Percentiles rank a stretch among this genome's conserved stretches.
Conservation (phyloP, 2,329 filamentous ascomycete species). For the Gnomoniopsis sp. region DNA sequence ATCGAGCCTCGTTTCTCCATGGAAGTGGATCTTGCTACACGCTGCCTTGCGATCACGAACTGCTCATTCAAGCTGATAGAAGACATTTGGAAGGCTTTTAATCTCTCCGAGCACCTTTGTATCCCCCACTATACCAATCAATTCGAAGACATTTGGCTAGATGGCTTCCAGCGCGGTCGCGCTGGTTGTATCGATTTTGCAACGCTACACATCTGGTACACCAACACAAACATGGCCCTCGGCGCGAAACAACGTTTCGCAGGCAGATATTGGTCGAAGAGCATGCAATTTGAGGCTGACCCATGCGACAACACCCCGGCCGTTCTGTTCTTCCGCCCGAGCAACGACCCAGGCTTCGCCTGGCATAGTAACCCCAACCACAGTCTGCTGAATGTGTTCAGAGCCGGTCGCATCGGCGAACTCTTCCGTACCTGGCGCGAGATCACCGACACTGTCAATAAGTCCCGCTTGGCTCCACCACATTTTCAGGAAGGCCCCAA, state of each 20-base stretch:
- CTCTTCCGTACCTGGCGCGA: not conserved
- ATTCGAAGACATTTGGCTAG: slow-evolving; percentile 13
- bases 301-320: not conserved
- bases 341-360: not conserved
- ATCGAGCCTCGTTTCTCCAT: not conserved
- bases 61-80: not conserved
- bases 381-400: not conserved
- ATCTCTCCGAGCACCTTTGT: not conserved
- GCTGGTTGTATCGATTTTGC: not conserved
- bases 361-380: not conserved
- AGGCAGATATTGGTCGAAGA: not conserved
- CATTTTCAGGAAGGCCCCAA: not conserved
- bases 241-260: not conserved
- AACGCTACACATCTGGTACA: slow-evolving; percentile 10
- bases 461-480: not conserved
- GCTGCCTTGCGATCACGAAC: not conserved
- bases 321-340: not conserved
- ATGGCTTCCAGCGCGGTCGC: not conserved
- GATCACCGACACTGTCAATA: not conserved
- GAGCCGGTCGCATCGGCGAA: not conserved
- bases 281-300: slow-evolving; percentile 4
- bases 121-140: slow-evolving; percentile 6
- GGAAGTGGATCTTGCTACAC: not conserved
- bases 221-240: not conserved
- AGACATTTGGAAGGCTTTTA: not conserved